phyloP scores from a whole-genome alignment of 83 land plant genomes.

The Picea abies region DNA sequence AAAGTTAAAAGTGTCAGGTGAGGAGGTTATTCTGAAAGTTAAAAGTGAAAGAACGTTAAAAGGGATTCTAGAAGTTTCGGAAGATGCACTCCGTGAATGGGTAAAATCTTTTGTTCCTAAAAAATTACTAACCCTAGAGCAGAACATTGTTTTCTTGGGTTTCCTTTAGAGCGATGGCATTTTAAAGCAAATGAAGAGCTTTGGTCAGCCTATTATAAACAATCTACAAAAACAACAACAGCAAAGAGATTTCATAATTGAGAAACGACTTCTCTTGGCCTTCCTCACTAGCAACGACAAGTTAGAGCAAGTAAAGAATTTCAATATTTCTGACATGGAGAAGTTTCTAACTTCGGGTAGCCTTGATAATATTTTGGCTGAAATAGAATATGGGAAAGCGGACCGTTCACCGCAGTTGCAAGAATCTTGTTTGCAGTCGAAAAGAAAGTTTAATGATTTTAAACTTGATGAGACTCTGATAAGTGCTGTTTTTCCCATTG shows the following conservation, averaged over 20 bases:
- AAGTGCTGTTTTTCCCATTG: background rate
- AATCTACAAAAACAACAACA: background rate
- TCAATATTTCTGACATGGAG: background rate
- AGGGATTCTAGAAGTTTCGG: no score
- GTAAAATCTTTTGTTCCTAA: background rate
- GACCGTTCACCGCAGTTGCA: background rate
- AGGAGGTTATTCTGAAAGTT: no score
- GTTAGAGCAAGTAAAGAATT: background rate
- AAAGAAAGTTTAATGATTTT: background rate
- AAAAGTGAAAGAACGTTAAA: no score
- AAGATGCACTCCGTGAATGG: background rate
- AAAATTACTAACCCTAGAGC: background rate
- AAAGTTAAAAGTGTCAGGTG: no score
- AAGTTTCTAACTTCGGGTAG: background rate
- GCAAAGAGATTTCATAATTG: background rate
- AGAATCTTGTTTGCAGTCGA: background rate
- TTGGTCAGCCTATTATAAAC: background rate
- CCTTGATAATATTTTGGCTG: background rate
- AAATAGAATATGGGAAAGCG: background rate
- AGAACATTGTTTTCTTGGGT: conserved; percentile 1
- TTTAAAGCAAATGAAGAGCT: background rate
- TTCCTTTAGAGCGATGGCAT: background rate
- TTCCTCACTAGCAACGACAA: background rate
- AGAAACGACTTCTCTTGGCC: background rate
- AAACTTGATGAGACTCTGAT: no score